Evolutionary conservation across 2,329 filamentous ascomycete species (phyloP).

Genomic region (Scytalidium lignicola): DNA sequence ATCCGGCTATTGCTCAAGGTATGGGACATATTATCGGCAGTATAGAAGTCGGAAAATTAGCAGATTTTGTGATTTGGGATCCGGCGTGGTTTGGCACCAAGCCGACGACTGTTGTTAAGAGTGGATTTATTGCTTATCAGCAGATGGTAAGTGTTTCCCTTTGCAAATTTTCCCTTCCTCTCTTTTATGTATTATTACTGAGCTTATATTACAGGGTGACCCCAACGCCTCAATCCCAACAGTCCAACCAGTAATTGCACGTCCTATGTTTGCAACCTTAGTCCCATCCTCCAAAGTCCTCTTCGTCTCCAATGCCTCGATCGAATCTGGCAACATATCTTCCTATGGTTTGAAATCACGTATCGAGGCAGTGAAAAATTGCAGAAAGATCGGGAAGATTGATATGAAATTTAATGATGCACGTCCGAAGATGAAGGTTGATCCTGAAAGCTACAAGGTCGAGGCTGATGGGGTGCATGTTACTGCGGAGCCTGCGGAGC

Average conservation of each 20-base stretch:
- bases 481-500: constrained; percentile 64
- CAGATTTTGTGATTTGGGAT: constrained; percentile 84
- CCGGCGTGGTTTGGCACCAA: constrained; percentile 84
- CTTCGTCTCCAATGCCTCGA: constrained; percentile 73
- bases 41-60: constrained; percentile 82
- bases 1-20: constrained; percentile 85
- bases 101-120: constrained; percentile 76
- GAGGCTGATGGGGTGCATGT: constrained; percentile 77
- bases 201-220: constrained; percentile 53
- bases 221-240: constrained; percentile 83
- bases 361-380: constrained; percentile 72
- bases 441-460: constrained; percentile 85
- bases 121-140: constrained; percentile 75
- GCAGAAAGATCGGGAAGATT: constrained; percentile 68
- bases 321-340: constrained; percentile 61
- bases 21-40: constrained; percentile 84
- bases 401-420: constrained; percentile 88
- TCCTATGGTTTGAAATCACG: constrained; percentile 73
- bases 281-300: constrained; percentile 70
- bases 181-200: background rate
- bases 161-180: constrained; percentile 1
- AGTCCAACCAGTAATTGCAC: constrained; percentile 75
- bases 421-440: constrained; percentile 84
- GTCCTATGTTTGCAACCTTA: constrained; percentile 78
- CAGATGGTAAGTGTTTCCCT: constrained; percentile 62